phyloP scores from a whole-genome alignment of 2,329 filamentous ascomycete genomes.

The Aureobasidium sp. region DNA sequence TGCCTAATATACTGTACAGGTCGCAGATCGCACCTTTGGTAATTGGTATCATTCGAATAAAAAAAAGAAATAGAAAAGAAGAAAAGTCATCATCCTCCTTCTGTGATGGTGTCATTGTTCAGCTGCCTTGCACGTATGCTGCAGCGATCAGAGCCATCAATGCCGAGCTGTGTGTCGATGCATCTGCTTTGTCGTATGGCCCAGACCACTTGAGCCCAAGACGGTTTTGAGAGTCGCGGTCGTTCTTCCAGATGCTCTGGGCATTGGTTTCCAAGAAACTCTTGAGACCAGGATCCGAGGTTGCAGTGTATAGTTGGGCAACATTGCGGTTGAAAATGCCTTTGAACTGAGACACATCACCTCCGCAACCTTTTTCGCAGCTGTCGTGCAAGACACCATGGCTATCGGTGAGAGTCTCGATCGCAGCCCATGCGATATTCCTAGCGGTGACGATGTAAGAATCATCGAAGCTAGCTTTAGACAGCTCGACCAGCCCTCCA shows the following conservation, averaged over 20 bases:
- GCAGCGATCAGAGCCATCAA: constrained; percentile 63
- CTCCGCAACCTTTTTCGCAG: constrained; percentile 32
- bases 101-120: background rate
- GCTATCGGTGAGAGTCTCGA: constrained; percentile 30
- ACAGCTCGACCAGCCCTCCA: constrained; percentile 50
- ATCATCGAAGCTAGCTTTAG: constrained; percentile 31
- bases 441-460: constrained; percentile 28
- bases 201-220: constrained; percentile 57
- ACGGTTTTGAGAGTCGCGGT: constrained; percentile 45
- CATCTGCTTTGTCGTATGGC: constrained; percentile 45
- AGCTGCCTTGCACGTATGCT: constrained; percentile 16
- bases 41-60: constrained; percentile 2
- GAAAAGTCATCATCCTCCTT: background rate
- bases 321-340: constrained; percentile 64
- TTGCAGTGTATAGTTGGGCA: constrained; percentile 46
- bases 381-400: constrained; percentile 34
- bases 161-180: constrained; percentile 57
- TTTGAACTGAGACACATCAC: constrained; percentile 55
- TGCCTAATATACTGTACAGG: background rate
- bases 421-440: constrained; percentile 33
- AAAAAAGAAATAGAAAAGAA: background rate
- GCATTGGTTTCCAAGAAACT: constrained; percentile 55
- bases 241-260: constrained; percentile 55
- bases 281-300: constrained; percentile 43
- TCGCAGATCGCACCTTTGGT: background rate